These are phyloP conservation scores for Flueggea neowawraea DNA, from an alignment of 441 rosid species.

Conservation along the genomic window DNA sequence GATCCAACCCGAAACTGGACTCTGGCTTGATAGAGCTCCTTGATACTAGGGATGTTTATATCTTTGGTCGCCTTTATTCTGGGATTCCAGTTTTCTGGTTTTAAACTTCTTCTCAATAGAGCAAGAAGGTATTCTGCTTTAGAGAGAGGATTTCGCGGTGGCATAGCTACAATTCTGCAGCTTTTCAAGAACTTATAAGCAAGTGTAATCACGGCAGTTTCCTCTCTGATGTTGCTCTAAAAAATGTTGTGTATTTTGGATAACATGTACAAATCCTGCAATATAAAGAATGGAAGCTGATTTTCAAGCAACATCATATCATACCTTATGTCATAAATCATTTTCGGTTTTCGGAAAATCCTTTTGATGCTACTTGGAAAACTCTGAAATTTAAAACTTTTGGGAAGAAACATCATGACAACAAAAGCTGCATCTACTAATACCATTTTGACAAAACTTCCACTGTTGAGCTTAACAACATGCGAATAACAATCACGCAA, in stretches of 20 bases:
- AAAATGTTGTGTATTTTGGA: neutral
- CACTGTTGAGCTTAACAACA: neutral
- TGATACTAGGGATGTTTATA: neutral
- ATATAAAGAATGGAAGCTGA: neutral
- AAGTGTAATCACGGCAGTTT: neutral
- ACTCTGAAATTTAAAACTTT: no score
- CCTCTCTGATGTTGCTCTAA: neutral
- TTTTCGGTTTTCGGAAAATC: no score
- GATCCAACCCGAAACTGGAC: neutral
- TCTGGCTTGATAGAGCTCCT: slow-evolving; percentile 4
- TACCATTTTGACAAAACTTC: neutral
- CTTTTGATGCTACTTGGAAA: no score
- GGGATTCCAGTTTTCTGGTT: no score
- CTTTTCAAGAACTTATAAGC: neutral
- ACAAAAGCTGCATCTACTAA: neutral
- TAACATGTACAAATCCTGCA: neutral
- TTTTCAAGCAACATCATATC: neutral
- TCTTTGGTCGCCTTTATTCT: neutral
- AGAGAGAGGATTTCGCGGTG: neutral
- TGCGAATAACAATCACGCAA: slow-evolving; percentile 1
- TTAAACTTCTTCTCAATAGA: no score
- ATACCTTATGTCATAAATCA: no score
- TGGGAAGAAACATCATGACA: neutral
- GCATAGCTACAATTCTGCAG: neutral
- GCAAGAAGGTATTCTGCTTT: neutral